Evolutionary conservation across 1,284 basidiomycete genomes (phyloP).

Genomic region (Pascua guehoae): DNA sequence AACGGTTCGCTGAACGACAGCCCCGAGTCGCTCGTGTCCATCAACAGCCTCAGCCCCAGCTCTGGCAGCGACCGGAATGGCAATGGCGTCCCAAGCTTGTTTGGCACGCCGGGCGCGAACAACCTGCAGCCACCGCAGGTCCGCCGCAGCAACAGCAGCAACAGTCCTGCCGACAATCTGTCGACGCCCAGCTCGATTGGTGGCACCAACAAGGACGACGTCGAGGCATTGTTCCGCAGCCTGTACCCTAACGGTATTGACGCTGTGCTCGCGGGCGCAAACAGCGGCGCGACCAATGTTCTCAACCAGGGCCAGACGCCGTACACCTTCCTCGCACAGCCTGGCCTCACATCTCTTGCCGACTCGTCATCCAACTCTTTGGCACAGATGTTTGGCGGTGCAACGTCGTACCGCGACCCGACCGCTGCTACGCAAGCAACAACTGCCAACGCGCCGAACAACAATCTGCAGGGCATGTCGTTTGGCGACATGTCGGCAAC

Average conservation of each 20-base stretch:
- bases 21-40: constrained; percentile 35
- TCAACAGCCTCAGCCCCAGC: constrained; percentile 16
- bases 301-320: constrained; percentile 11
- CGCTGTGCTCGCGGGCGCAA: constrained; percentile 7
- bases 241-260: constrained; percentile 36
- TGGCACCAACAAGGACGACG: constrained; percentile 24
- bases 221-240: constrained; percentile 44
- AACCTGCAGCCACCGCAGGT: neutral
- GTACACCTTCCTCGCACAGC: constrained; percentile 32
- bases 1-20: constrained; percentile 18
- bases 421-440: neutral
- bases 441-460: neutral
- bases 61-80: neutral
- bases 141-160: neutral
- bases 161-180: constrained; percentile 8
- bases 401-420: constrained; percentile 21
- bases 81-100: constrained; percentile 9
- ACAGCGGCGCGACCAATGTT: neutral
- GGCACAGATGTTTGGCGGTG: constrained; percentile 19
- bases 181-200: constrained; percentile 15
- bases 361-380: constrained; percentile 22
- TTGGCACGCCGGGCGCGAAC: constrained; percentile 4
- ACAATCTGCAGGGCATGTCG: neutral
- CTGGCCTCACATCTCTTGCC: constrained; percentile 32
- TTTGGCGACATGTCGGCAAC: too few relatives aligned